A percentile compares a stretch with the other conserved stretches of the same genome.
Conservation (phyloP, 768 basidiomycete species). For the Termitomyces sp. region DNA sequence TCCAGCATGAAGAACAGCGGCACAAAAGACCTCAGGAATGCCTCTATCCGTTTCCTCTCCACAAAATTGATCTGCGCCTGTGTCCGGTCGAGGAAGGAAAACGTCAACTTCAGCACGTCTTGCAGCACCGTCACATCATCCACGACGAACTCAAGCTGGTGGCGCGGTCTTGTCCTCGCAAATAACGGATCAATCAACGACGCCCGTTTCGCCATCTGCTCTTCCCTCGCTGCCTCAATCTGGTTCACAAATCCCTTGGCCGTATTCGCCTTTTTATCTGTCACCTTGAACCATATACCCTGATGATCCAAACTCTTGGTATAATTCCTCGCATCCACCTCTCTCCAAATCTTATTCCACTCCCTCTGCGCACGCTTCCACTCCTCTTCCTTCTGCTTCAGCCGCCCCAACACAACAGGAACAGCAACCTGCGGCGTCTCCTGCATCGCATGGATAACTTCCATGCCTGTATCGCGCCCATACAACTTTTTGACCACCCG, state of each 20-base stretch:
- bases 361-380: slow-evolving; percentile 97
- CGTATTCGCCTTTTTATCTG: slow-evolving; percentile 81
- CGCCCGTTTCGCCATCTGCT: slow-evolving; percentile 73
- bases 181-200: slow-evolving; percentile 50
- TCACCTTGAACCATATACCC: slow-evolving; percentile 82
- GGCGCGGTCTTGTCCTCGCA: slow-evolving; percentile 57
- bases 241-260: slow-evolving; percentile 75
- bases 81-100: slow-evolving; percentile 89
- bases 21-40: slow-evolving; percentile 70
- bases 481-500: slow-evolving; percentile 97
- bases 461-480: slow-evolving; percentile 76
- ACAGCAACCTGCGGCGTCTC: slow-evolving; percentile 87
- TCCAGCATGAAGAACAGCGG: slow-evolving; percentile 78
- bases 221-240: slow-evolving; percentile 80
- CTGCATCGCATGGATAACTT: slow-evolving; percentile 85
- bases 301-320: slow-evolving; percentile 92
- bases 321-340: slow-evolving; percentile 93
- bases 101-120: slow-evolving; percentile 82
- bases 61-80: slow-evolving; percentile 63
- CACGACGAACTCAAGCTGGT: slow-evolving; percentile 78
- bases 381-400: slow-evolving; percentile 97
- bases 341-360: slow-evolving; percentile 99
- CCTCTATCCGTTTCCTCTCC: slow-evolving; percentile 81
- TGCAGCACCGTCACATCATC: slow-evolving; percentile 75
- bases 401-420: slow-evolving; percentile 80